These are phyloP conservation scores for Elaeis oleifera DNA, from an alignment of 202 grass and related monocot species.

Conservation along the genomic window DNA sequence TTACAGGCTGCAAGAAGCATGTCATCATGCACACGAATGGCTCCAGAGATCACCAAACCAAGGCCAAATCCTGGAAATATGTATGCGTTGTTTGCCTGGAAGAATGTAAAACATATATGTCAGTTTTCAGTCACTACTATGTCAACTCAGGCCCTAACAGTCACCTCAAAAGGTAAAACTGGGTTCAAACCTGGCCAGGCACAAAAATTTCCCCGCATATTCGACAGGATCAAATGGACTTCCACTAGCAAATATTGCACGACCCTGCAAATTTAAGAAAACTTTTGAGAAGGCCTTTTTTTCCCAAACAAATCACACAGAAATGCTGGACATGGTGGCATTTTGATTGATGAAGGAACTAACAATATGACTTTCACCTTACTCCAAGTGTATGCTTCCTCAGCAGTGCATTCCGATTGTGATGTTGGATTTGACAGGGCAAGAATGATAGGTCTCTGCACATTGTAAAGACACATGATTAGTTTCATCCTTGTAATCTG, in stretches of 20 bases:
- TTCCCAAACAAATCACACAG: background rate
- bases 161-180: no score
- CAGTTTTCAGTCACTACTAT: constrained; percentile 7
- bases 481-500: background rate
- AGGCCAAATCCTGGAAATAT: constrained; percentile 97
- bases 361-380: constrained; percentile 39
- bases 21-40: constrained; percentile 81
- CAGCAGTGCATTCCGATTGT: constrained; percentile 89
- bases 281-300: background rate
- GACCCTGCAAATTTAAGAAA: constrained; percentile 48
- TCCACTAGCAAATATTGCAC: constrained; percentile 90
- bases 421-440: constrained; percentile 89
- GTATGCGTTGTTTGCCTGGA: constrained; percentile 95
- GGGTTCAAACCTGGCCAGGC: constrained; percentile 70
- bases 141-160: constrained; percentile 5
- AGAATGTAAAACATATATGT: constrained; percentile 9
- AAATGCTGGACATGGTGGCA: no score
- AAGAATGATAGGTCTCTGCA: constrained; percentile 83
- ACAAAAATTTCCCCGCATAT: constrained; percentile 55
- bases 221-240: constrained; percentile 92
- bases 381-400: constrained; percentile 84
- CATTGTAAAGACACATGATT: constrained; percentile 1
- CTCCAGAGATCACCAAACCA: constrained; percentile 79
- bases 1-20: constrained; percentile 99
- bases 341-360: background rate